These are phyloP conservation scores for Solioccasus polychromus DNA, from an alignment of 768 basidiomycete genomes.

Conservation along the genomic window DNA sequence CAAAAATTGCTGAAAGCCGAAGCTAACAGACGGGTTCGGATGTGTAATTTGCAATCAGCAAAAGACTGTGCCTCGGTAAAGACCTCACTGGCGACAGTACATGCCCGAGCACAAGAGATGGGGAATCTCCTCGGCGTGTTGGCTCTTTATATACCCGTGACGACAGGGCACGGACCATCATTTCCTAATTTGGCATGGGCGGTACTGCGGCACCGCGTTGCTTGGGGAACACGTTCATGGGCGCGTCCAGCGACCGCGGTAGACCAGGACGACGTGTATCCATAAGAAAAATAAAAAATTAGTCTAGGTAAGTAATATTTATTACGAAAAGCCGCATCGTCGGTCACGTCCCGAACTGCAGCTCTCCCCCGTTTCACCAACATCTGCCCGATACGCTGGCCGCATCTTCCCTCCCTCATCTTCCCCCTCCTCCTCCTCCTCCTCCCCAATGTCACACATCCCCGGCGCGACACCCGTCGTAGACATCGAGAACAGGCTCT, in stretches of 20 bases:
- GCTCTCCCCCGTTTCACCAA: neutral
- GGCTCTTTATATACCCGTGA: constrained; percentile 11
- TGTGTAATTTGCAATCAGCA: constrained; percentile 98
- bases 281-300: neutral
- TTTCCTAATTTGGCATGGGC: neutral
- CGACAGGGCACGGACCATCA: constrained; percentile 17
- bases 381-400: neutral
- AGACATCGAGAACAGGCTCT: constrained; percentile 54
- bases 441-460: constrained; percentile 14
- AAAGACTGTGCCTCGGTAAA: constrained; percentile 93
- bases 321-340: too few relatives aligned
- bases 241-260: too few relatives aligned
- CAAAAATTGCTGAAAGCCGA: constrained; percentile 93
- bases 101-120: constrained; percentile 94
- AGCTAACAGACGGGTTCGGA: constrained; percentile 91
- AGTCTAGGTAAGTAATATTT: too few relatives aligned
- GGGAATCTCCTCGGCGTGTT: constrained; percentile 24
- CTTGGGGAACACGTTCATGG: neutral
- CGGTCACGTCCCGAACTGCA: neutral
- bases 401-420: neutral
- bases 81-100: constrained; percentile 95
- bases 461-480: constrained; percentile 11
- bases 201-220: neutral
- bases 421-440: neutral
- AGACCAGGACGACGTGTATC: neutral